phyloP scores from a whole-genome alignment of 345 rosid species.

The Isatis tinctoria region DNA sequence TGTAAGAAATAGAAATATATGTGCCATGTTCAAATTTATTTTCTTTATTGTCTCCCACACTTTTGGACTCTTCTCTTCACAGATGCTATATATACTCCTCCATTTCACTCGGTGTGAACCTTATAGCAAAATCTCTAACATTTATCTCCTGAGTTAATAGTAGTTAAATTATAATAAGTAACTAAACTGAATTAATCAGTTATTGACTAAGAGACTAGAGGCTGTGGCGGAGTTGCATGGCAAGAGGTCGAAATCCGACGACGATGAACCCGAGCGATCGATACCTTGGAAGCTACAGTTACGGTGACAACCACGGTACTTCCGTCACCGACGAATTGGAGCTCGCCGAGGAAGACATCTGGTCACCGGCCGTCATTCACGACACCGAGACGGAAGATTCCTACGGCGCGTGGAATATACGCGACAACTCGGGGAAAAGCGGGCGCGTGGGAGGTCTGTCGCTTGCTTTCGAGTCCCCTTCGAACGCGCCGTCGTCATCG shows the following conservation, averaged over 20 bases:
- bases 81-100: slow-evolving; percentile 23
- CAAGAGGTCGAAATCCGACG: slow-evolving; percentile 18
- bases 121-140: slow-evolving; percentile 30
- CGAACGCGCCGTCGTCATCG: slow-evolving; percentile 26
- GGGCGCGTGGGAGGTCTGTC: slow-evolving; percentile 65
- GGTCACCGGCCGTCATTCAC: slow-evolving; percentile 53
- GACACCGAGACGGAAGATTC: not conserved
- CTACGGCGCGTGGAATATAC: slow-evolving; percentile 41
- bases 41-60: not conserved
- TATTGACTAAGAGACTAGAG: not conserved
- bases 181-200: not conserved
- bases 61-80: not conserved
- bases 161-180: not conserved
- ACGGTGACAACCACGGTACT: slow-evolving; percentile 19
- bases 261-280: slow-evolving; percentile 31
- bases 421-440: slow-evolving; percentile 4
- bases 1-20: not conserved
- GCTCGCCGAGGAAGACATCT: slow-evolving; percentile 69
- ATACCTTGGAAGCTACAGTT: slow-evolving; percentile 27
- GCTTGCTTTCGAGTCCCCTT: slow-evolving; percentile 50
- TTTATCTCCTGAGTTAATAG: not conserved
- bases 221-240: slow-evolving; percentile 16
- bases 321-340: slow-evolving; percentile 39
- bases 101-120: slow-evolving; percentile 2
- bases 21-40: not conserved